Evolutionary conservation across 192 early-diverging fungal species (phyloP).

Genomic region (Backusella australiensis): DNA sequence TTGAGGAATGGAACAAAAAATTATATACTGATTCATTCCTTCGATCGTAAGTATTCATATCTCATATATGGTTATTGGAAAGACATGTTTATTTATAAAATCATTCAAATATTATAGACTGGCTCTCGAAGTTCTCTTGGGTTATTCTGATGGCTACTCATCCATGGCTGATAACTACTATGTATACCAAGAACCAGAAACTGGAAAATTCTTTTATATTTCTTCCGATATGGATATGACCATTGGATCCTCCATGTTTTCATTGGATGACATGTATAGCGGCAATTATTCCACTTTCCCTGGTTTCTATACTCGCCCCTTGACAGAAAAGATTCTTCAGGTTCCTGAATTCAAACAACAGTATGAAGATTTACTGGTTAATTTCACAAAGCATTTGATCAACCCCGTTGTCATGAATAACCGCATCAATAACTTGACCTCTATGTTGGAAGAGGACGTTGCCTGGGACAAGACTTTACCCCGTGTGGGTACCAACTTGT

Average conservation of each 20-base stretch:
- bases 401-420: conserved; percentile 29
- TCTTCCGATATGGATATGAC: conserved; percentile 39
- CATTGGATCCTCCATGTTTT: conserved; percentile 27
- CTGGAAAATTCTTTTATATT: conserved; percentile 35
- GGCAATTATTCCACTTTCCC: conserved; percentile 27
- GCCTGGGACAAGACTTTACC: conserved; percentile 33
- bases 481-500: conserved; percentile 4
- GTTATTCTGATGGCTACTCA: conserved; percentile 37
- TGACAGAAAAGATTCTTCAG: conserved; percentile 33
- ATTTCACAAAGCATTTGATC: conserved; percentile 29
- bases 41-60: conserved; percentile 16
- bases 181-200: conserved; percentile 40
- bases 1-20: conserved; percentile 15
- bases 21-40: conserved; percentile 25
- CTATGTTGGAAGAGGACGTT: conserved; percentile 38
- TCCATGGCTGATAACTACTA: conserved; percentile 35
- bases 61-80: neutral
- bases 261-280: neutral
- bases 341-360: conserved; percentile 29
- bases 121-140: conserved; percentile 38
- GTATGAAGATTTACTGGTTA: conserved; percentile 36
- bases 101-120: conserved; percentile 9
- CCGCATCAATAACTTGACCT: conserved; percentile 23
- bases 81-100: neutral
- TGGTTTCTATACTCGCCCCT: conserved; percentile 11